Base-by-base conservation (phyloP, 768 basidiomycete species). In the Tephrocybe sp. region DNA sequence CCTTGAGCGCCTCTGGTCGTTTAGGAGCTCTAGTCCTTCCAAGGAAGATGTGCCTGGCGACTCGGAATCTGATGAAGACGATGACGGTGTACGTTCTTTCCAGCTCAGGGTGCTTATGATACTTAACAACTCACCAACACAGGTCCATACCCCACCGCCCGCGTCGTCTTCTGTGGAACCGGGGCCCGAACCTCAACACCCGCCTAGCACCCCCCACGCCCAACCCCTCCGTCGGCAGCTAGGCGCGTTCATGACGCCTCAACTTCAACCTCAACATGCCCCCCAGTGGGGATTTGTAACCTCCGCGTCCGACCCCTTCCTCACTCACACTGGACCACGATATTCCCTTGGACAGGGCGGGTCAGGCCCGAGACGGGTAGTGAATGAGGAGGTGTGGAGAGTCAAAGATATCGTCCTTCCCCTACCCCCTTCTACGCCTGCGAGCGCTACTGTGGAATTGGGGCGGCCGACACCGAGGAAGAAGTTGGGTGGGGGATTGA, bases 201-300 rank as follows among this genome's bases (percentile, higher is more conserved):
- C 56, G 61, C 54, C 34, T 55, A 61, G 12, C 57, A 44, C 24
- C 54, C 9, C 40, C 52, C 60, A 31, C 53, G 54, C 34, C 37
- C 59, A 35, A n/a, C 62, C 69, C n/a, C 56, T 64, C 25, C 59
- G 69, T 5, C 49, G 35, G 35, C 59, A 65, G 16, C 48, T 73
- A 13, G 69, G 70, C 16, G 64, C 66, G 5, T 86, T 85, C 66
- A 80, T 82, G 79, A 85, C 82, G 1, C 84, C 84, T 0, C 83
- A 84, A 63, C 27, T 41, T 44, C 30, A 22, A 9, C 49, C 15
- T 9, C 42, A 3, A 24, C 44, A 24, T 35, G 34, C 19, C 30
- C 32, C n/a, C n/a, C n/a, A n/a, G n/a, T n/a, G n/a, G n/a, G n/a
- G n/a, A n/a, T 36, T 44, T 25, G 9, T 16, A n/a, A 16, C 19